Evolutionary conservation across 352 stramenopile species (phyloP), one percentile per base, ranked within the genome.

Genomic region (Chrysophaeum taylorii): DNA sequence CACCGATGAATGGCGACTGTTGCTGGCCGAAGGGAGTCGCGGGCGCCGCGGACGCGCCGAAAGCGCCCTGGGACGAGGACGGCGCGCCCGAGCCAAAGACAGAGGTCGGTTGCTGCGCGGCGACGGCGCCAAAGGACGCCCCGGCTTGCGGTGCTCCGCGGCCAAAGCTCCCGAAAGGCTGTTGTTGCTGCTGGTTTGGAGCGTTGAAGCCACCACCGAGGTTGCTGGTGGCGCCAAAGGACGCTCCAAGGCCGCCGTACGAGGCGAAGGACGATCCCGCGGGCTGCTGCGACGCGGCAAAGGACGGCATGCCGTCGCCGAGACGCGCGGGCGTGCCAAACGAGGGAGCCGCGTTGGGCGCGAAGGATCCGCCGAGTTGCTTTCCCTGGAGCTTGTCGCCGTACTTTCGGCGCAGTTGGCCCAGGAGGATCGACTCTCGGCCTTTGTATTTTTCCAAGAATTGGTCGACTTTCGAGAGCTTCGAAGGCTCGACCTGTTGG

Each of bases 141-240:
- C n/a, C n/a, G n/a, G n/a, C n/a, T n/a, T n/a, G n/a, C n/a, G n/a
- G n/a, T n/a, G n/a, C n/a, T n/a, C n/a, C n/a, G n/a, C n/a, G n/a
- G n/a, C n/a, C n/a, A n/a, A n/a, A n/a, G n/a, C n/a, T n/a, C n/a
- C n/a, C n/a, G n/a, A n/a, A n/a, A n/a, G n/a, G n/a, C n/a, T n/a
- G n/a, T n/a, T n/a, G n/a, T n/a, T n/a, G n/a, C n/a, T n/a, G n/a
- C n/a, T n/a, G n/a, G n/a, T n/a, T n/a, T n/a, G n/a, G n/a, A n/a
- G n/a, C n/a, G n/a, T n/a, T n/a, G n/a, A n/a, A 37, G 53, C 53
- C 53, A 16, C 53, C 53, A n/a, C 53, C 53, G 53, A 64, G 29
- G 29, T 25, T 25, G 7, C 27, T 42, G 27, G 53, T 64, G 53
- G 50, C 12, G 12, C 50, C 50, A 25, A 61, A 61, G 50, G 50